A percentile compares a stretch with the other conserved stretches of the same genome.
Conservation (phyloP, 768 basidiomycete species). For the Crassisporium funariophilum region DNA sequence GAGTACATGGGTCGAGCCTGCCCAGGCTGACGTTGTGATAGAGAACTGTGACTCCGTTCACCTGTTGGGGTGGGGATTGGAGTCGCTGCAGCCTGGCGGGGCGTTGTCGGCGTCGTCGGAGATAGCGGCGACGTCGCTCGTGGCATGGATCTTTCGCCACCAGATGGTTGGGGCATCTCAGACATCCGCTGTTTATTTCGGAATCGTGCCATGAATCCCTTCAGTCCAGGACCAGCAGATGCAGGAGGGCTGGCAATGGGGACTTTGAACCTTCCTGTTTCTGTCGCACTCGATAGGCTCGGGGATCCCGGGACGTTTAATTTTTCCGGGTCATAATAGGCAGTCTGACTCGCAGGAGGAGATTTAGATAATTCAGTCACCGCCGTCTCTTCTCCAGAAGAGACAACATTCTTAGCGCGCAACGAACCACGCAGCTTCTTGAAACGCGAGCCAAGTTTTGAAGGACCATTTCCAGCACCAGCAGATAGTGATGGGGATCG, state of each 20-base stretch:
- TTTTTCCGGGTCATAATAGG: constrained; percentile 43
- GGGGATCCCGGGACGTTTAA: constrained; percentile 36
- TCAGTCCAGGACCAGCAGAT: constrained; percentile 71
- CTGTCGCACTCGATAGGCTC: constrained; percentile 47
- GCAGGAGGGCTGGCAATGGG: constrained; percentile 65
- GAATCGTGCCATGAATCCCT: constrained; percentile 82
- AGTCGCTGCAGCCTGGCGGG: constrained; percentile 20
- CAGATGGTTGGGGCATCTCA: constrained; percentile 33
- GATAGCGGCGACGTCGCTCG: constrained; percentile 30
- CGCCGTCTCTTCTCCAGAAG: constrained; percentile 50
- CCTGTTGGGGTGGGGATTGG: constrained; percentile 8
- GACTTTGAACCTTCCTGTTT: constrained; percentile 55
- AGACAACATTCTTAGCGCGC: constrained; percentile 47
- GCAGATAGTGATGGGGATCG: constrained; percentile 52
- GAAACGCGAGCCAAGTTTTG: constrained; percentile 73
- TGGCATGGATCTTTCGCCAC: constrained; percentile 30
- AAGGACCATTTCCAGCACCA: constrained; percentile 43
- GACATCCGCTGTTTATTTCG: constrained; percentile 49
- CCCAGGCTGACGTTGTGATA: constrained; percentile 18
- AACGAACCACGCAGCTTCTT: constrained; percentile 72
- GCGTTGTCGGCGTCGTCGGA: constrained; percentile 31
- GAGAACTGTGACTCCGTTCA: constrained; percentile 13
- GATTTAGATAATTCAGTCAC: constrained; percentile 43
- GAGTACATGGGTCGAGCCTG: constrained; percentile 30
- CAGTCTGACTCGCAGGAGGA: constrained; percentile 37